Conservation (phyloP, 2,329 filamentous ascomycete species). For the Xylaria digitata region DNA sequence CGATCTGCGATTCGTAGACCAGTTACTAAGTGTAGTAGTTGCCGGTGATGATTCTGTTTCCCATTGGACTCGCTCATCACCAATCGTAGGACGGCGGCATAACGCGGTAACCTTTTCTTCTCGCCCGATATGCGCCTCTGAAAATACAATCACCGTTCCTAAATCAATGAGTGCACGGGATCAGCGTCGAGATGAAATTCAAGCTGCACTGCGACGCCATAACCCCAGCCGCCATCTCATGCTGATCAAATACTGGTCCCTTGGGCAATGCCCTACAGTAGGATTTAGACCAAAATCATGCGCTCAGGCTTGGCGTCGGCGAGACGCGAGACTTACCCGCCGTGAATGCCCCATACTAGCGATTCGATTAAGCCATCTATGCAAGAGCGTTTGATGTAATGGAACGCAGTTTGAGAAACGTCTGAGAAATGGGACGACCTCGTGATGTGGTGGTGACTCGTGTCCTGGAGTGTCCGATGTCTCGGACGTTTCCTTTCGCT, state of each 20-base stretch:
- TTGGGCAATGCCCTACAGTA: constrained; percentile 12
- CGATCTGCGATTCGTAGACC: constrained; percentile 14
- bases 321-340: constrained; percentile 30
- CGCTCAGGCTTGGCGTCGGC: constrained; percentile 27
- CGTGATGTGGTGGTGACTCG: constrained; percentile 24
- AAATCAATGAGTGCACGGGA: constrained; percentile 5
- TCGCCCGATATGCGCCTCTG: constrained; percentile 17
- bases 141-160: constrained; percentile 22
- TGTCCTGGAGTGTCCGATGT: constrained; percentile 31
- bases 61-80: constrained; percentile 12
- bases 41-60: constrained; percentile 12
- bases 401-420: constrained; percentile 34
- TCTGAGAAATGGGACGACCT: constrained; percentile 38
- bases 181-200: constrained; percentile 29
- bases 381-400: constrained; percentile 32
- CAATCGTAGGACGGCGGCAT: constrained; percentile 25
- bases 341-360: background rate
- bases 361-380: constrained; percentile 20
- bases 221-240: constrained; percentile 16
- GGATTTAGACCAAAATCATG: constrained; percentile 19
- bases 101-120: constrained; percentile 19
- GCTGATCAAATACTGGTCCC: constrained; percentile 27
- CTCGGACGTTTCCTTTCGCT: constrained; percentile 35
- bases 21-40: constrained; percentile 14
- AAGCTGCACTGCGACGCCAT: constrained; percentile 27